Evolutionary conservation across 805 yeast genomes (phyloP).

Genomic region (Nakazawaea ernobii): DNA sequence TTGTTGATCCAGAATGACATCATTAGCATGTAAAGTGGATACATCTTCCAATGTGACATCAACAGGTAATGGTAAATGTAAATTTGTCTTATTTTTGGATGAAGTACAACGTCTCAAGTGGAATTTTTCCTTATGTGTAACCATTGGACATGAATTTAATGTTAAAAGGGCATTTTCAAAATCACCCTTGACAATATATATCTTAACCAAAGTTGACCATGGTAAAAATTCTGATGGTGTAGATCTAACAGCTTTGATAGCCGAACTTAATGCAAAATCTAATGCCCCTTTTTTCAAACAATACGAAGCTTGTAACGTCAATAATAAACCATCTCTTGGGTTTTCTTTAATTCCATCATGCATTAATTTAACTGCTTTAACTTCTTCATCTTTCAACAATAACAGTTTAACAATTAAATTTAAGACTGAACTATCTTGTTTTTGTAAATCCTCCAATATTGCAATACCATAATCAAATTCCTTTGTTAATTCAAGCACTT

Average conservation of each 20-base stretch:
- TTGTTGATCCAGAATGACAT: conserved; percentile 60
- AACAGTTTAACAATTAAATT: conserved; percentile 50
- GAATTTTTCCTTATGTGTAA: conserved; percentile 63
- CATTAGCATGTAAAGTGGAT: conserved; percentile 57
- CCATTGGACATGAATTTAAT: conserved; percentile 79
- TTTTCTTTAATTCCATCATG: conserved; percentile 42
- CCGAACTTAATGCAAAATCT: conserved; percentile 54
- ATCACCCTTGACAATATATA: conserved; percentile 57
- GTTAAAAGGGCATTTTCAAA: conserved; percentile 69
- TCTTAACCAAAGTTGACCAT: conserved; percentile 64
- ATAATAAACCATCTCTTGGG: conserved; percentile 50
- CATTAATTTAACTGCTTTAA: conserved; percentile 48
- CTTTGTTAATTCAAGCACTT: conserved; percentile 60
- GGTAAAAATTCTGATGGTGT: conserved; percentile 73
- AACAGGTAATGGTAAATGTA: conserved; percentile 72
- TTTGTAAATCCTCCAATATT: conserved; percentile 46
- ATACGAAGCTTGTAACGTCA: conserved; percentile 53
- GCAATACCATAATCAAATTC: conserved; percentile 55
- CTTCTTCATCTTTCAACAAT: conserved; percentile 51
- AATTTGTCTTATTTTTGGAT: conserved; percentile 37
- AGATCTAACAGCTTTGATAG: conserved; percentile 59
- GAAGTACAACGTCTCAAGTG: conserved; percentile 55
- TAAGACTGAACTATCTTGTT: conserved; percentile 50
- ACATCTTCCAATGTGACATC: conserved; percentile 72
- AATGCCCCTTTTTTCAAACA: conserved; percentile 45